Conservation (phyloP, 805 yeast genomes). For the Candida tallmaniae region DNA sequence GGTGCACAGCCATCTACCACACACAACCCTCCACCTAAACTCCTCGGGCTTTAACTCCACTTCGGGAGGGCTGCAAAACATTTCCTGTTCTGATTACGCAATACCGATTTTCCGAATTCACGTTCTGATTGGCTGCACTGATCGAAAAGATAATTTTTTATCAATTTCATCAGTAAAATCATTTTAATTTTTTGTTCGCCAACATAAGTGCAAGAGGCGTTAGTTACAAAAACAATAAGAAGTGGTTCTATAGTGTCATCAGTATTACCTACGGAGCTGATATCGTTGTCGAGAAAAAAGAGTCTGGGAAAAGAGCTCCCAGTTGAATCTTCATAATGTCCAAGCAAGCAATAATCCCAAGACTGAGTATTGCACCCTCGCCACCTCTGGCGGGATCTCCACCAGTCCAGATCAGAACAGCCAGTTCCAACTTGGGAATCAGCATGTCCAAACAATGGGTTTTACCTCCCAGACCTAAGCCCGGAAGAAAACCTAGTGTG, state of each 20-base stretch:
- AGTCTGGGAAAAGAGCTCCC: no score
- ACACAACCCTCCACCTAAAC: no score
- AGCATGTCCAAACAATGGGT: conserved; percentile 59
- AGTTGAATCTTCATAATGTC: no score
- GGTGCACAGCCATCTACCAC: no score
- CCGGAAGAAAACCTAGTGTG: conserved; percentile 56
- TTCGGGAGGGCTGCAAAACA: no score
- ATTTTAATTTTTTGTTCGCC: conserved; percentile 1
- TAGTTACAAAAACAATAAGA: no score
- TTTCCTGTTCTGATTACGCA: no score
- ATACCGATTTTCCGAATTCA: conserved; percentile 6
- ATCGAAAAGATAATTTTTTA: conserved; percentile 27
- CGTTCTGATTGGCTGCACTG: conserved; percentile 17
- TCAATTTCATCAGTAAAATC: conserved; percentile 15
- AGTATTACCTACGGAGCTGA: no score
- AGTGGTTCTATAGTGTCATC: no score
- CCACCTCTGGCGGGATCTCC: conserved; percentile 8
- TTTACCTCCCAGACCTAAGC: conserved; percentile 54
- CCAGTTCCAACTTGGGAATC: conserved; percentile 20
- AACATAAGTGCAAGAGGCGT: no score
- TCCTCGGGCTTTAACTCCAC: no score
- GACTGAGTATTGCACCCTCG: conserved; percentile 10
- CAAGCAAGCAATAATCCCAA: conserved; percentile 13
- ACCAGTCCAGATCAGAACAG: conserved; percentile 7
- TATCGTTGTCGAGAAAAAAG: no score